Base-by-base conservation (phyloP, 1,139 yeast species). In the Saccharomyces pastorianus region DNA sequence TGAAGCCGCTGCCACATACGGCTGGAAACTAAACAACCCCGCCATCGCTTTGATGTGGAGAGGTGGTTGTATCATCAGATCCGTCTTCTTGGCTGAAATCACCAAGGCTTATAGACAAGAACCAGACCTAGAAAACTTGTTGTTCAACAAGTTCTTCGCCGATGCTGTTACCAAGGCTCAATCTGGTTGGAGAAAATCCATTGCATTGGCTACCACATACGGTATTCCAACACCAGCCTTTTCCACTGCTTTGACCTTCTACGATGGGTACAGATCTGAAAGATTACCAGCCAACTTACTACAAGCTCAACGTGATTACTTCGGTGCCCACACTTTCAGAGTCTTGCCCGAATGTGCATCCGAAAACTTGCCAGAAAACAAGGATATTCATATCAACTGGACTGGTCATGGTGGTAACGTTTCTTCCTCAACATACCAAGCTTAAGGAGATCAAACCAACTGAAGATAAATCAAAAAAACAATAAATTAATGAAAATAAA, bases 1-100 rank as follows among this genome's bases (percentile, higher is more conserved):
- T 75, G 96, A 93, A 76, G 99, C 99, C 67, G 98, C 96, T 65
- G 86, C 82, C 77, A 96, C 89, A 75, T 93, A 89, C 82, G 85
- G 85, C 70, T 93, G 99, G 99, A 84, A 88, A 75, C 82, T 93
- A 75, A 93, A 93, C 87, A 88, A 88, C 83, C 96, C 98, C 64
- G 93, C 96, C 60, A 93, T 93, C 70, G 99, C 98, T 65, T 83
- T 93, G 71, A 93, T 93, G 99, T 93, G 99, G 99, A 87, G 99
- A 83, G 99, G 99, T 80, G 99, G 99, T 66, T 93, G 99, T 83
- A 93, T 93, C 76, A 93, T 93, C 77, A 88, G 98, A 82, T 93
- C 99, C 55, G 97, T 91, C 64, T 93, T 93, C 87, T 82, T 93
- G 72, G 97, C 85, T 71, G 98, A 93, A 76, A 93, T 93, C 77